Conservation (phyloP, 2,329 filamentous ascomycete species). For the Botryotinia calthae region DNA sequence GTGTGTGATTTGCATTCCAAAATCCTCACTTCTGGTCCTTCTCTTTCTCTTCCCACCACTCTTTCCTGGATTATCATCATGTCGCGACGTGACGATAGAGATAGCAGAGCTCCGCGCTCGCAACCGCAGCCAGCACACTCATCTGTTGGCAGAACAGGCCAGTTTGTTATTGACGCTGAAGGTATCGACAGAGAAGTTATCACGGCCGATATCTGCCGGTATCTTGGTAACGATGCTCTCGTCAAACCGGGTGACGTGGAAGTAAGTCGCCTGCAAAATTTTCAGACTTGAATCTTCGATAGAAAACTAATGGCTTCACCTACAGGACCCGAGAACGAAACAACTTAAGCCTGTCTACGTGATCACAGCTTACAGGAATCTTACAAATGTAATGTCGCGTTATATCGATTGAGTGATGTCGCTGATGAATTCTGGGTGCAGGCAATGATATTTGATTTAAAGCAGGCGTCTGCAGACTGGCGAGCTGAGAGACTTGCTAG, state of each 20-base stretch:
- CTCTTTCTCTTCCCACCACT: constrained; percentile 37
- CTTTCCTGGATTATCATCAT: constrained; percentile 29
- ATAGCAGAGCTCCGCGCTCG: constrained; percentile 31
- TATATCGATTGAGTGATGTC: constrained; percentile 18
- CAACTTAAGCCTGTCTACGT: constrained; percentile 69
- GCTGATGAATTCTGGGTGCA: constrained; percentile 35
- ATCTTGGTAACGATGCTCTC: constrained; percentile 77
- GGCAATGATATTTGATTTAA: constrained; percentile 56
- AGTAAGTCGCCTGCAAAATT: constrained; percentile 48
- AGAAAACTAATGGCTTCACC: constrained; percentile 18
- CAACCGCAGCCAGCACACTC: constrained; percentile 42
- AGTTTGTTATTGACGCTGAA: constrained; percentile 77
- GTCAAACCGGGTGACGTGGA: constrained; percentile 73
- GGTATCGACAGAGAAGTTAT: constrained; percentile 83
- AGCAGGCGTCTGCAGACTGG: constrained; percentile 52
- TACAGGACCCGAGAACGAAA: constrained; percentile 53
- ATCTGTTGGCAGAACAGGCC: constrained; percentile 56
- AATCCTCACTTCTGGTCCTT: constrained; percentile 34
- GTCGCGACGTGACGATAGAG: constrained; percentile 26
- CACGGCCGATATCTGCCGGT: constrained; percentile 80
- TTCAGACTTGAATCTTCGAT: background rate
- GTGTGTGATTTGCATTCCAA: constrained; percentile 36
- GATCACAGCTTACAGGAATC: constrained; percentile 75
- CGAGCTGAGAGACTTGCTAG: constrained; percentile 39
- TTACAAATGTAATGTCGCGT: constrained; percentile 62